Base-by-base conservation (phyloP, 805 yeast genomes). In the Cyberlindnera americana region DNA sequence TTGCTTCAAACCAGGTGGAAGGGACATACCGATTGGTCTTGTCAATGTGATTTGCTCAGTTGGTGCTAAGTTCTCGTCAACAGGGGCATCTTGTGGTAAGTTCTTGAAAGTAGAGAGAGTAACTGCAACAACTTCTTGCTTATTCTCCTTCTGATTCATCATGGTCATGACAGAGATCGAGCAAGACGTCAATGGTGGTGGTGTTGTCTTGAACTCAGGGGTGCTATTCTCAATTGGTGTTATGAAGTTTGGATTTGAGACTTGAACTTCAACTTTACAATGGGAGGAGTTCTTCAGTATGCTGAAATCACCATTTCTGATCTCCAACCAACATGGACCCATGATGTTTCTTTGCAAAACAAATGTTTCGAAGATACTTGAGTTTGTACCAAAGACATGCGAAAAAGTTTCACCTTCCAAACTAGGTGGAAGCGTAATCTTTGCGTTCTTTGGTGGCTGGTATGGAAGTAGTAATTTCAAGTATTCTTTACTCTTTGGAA, bases 241-340 rank as follows among this genome's bases (percentile, higher is more conserved):
- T 16, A 85, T 64, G 18, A 56, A 59, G 19, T 43, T 50, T 9
- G 93, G 77, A 10, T 69, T 60, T 3, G 60, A 54, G 1, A 85
- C 75, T 1, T 80, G 64, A 2, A 84, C 77, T 53, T 88, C 95
- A n/a, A 85, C 71, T 40, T 76, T 75, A 62, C 95, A 86, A 64
- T 90, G 91, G 0, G 95, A 81, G 3, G 84, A 72, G 53, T 80
- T 82, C 37, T 70, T 73, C 29, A 81, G 60, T 0, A 76, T 60
- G 18, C 60, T 57, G 50, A 84, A 83, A 46, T 81, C 79, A 35
- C 81, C 83, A 36, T 75, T 72, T 30, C 72, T 67, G 37, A 93
- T 70, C 35, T 83, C 83, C 37, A 93, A 67, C 99, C 99, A 93
- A 60, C 98, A 89, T 3, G 99, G 99, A 9, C 99, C 99, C 96